Percentiles rank a stretch among this genome's conserved stretches.
Evolutionary conservation across 1,284 basidiomycete species (phyloP).

Genomic region (Testicularia cyperi): DNA sequence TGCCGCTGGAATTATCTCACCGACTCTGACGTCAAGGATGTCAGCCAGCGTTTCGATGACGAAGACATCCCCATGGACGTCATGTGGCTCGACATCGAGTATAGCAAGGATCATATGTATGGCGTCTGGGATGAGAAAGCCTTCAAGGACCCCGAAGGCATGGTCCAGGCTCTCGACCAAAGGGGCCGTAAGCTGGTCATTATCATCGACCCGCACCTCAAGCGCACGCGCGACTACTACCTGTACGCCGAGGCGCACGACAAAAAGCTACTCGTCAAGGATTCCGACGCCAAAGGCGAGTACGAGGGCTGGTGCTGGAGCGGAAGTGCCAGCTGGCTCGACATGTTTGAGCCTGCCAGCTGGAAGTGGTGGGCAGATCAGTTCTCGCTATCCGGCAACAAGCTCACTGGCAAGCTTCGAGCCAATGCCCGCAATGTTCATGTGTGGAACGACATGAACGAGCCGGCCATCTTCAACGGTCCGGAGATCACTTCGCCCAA

Average conservation of each 20-base stretch:
- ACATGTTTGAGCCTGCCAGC: conserved; percentile 87
- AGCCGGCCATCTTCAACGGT: conserved; percentile 97
- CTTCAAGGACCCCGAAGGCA: conserved; percentile 90
- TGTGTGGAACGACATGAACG: conserved; percentile 99
- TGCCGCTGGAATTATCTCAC: conserved; percentile 98
- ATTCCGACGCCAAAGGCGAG: conserved; percentile 72
- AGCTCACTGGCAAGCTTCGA: conserved; percentile 35
- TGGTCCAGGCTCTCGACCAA: conserved; percentile 85
- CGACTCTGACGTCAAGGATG: conserved; percentile 82
- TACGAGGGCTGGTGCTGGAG: conserved; percentile 99
- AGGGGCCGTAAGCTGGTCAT: conserved; percentile 93
- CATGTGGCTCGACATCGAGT: conserved; percentile 97
- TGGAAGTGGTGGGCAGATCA: conserved; percentile 80
- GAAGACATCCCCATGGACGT: conserved; percentile 94
- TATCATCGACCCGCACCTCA: conserved; percentile 95
- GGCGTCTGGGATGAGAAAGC: conserved; percentile 91
- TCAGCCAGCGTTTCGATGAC: conserved; percentile 84
- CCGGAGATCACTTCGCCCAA: conserved; percentile 97
- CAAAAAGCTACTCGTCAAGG: conserved; percentile 77
- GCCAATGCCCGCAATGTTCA: conserved; percentile 67
- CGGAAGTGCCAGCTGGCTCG: conserved; percentile 91
- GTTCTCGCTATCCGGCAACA: conserved; percentile 33
- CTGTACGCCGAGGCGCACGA: conserved; percentile 84
- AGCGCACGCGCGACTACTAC: conserved; percentile 77
- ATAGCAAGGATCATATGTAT: conserved; percentile 86